A percentile compares a stretch with the other conserved stretches of the same genome.
Evolutionary conservation across 352 stramenopile species (phyloP).

Genomic region (Vaucheria bursata): DNA sequence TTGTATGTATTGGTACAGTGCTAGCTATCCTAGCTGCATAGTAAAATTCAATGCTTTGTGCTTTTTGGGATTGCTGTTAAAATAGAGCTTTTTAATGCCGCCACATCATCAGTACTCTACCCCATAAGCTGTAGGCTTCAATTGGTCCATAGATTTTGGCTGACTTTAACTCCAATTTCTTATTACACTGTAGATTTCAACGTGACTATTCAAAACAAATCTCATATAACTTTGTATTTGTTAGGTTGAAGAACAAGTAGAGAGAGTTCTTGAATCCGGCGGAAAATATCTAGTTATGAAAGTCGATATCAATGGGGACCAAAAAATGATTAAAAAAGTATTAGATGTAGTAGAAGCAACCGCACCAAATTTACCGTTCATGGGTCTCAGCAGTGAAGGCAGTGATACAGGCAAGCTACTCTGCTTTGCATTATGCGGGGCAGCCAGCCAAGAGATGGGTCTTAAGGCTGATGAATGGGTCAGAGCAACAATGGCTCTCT

Average conservation of each 20-base stretch:
- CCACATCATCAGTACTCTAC: too few relatives aligned
- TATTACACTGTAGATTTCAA: not conserved
- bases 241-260: conserved; percentile 5
- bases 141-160: not conserved
- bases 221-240: not conserved
- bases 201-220: not conserved
- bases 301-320: conserved; percentile 57
- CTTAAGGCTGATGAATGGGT: conserved; percentile 77
- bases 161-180: not conserved
- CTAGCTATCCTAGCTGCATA: too few relatives aligned
- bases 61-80: too few relatives aligned
- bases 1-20: too few relatives aligned
- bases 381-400: conserved; percentile 58
- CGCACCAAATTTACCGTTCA: conserved; percentile 68
- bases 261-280: conserved; percentile 13
- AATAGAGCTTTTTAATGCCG: too few relatives aligned
- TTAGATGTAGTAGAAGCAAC: conserved; percentile 55
- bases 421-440: not conserved
- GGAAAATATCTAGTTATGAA: conserved; percentile 19
- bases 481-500: conserved; percentile 66
- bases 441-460: conserved; percentile 9
- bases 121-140: too few relatives aligned
- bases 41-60: too few relatives aligned
- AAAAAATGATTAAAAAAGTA: conserved; percentile 56
- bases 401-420: conserved; percentile 43